phyloP scores from a whole-genome alignment of 2,329 filamentous ascomycete genomes.

The Xenoacremonium recifei region DNA sequence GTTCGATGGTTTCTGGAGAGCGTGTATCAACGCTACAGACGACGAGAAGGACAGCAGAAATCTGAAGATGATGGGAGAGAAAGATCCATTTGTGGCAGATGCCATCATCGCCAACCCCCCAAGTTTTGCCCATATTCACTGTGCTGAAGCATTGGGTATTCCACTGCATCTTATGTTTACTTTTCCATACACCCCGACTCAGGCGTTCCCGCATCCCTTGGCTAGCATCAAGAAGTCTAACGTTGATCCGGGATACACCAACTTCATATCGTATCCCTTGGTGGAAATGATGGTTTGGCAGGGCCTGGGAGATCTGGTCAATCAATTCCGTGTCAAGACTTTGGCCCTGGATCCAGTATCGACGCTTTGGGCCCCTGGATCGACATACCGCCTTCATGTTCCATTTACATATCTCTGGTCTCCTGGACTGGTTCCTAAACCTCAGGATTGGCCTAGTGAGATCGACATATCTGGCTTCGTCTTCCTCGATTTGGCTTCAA shows the following conservation, averaged over 20 bases:
- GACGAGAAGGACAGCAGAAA: slow-evolving; percentile 58
- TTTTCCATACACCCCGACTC: slow-evolving; percentile 75
- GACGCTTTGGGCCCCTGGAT: slow-evolving; percentile 73
- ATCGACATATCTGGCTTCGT: slow-evolving; percentile 78
- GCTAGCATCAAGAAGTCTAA: slow-evolving; percentile 73
- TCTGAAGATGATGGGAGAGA: slow-evolving; percentile 62
- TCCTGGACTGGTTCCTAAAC: slow-evolving; percentile 64
- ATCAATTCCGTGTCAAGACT: slow-evolving; percentile 68
- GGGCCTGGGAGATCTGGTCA: slow-evolving; percentile 77
- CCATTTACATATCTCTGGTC: slow-evolving; percentile 76
- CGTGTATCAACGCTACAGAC: slow-evolving; percentile 72
- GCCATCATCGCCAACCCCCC: slow-evolving; percentile 86
- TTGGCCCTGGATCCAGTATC: slow-evolving; percentile 72
- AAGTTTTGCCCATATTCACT: slow-evolving; percentile 75
- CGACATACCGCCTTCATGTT: slow-evolving; percentile 70
- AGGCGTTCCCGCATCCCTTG: slow-evolving; percentile 73
- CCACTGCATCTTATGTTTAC: slow-evolving; percentile 89
- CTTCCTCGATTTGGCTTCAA: slow-evolving; percentile 67
- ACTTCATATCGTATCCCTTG: slow-evolving; percentile 77
- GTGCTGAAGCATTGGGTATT: slow-evolving; percentile 74
- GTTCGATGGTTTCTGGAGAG: slow-evolving; percentile 80
- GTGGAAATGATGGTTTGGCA: slow-evolving; percentile 92
- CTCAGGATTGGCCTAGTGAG: slow-evolving; percentile 64
- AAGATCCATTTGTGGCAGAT: slow-evolving; percentile 65
- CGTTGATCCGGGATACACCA: slow-evolving; percentile 70